These are phyloP conservation scores for Lactarius evosmus DNA, from an alignment of 768 basidiomycete species.

Conservation along the genomic window DNA sequence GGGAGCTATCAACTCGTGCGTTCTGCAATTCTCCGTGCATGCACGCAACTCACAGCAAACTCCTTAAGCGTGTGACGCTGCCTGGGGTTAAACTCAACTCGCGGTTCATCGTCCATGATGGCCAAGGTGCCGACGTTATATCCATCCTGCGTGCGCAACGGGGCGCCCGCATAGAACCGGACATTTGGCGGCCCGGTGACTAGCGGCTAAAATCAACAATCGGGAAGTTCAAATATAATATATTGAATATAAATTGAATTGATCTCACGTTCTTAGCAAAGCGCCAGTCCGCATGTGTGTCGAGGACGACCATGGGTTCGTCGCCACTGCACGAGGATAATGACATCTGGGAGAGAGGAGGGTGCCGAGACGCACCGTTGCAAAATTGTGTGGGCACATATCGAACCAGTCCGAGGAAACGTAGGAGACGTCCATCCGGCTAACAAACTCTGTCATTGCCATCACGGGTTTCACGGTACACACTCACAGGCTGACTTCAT, in stretches of 20 bases:
- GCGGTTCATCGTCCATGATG: conserved; percentile 78
- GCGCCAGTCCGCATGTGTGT: conserved; percentile 81
- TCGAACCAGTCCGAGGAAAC: conserved; percentile 58
- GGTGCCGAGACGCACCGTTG: conserved; percentile 50
- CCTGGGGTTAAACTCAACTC: conserved; percentile 81
- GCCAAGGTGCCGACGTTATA: conserved; percentile 88
- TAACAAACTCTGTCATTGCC: conserved; percentile 27
- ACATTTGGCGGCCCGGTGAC: conserved; percentile 64
- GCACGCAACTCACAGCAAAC: conserved; percentile 57
- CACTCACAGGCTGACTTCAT: conserved; percentile 82
- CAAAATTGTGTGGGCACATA: conserved; percentile 81
- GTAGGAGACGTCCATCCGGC: conserved; percentile 47
- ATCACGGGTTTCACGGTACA: not conserved
- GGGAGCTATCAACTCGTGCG: not conserved
- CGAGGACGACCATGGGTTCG: conserved; percentile 84
- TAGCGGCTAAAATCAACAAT: conserved; percentile 52
- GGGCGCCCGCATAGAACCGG: conserved; percentile 91
- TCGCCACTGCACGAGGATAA: conserved; percentile 51
- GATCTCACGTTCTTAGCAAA: conserved; percentile 73
- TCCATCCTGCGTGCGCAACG: conserved; percentile 84
- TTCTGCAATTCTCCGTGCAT: not conserved
- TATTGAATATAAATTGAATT: conserved; percentile 7
- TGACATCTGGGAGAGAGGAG: not conserved
- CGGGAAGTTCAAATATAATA: conserved; percentile 2
- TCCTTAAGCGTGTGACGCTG: conserved; percentile 92